Conservation (phyloP, 306 rosid species). For the Cicer cuneatum region DNA sequence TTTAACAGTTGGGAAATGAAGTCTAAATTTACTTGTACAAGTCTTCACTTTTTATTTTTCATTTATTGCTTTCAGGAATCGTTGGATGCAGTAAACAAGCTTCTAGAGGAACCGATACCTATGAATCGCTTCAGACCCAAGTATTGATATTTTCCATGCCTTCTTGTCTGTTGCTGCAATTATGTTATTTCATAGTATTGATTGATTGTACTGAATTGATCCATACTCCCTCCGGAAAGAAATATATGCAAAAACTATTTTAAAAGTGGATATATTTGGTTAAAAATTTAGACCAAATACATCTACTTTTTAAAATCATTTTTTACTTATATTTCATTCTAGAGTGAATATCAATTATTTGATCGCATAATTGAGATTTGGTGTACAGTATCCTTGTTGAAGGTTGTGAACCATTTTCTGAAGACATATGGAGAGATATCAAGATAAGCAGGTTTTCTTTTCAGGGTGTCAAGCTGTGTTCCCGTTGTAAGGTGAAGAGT, state of each 20-base stretch:
- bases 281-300: too few relatives aligned
- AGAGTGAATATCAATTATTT: background rate
- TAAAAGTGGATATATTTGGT: too few relatives aligned
- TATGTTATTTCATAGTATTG: constrained; percentile 14
- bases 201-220: constrained; percentile 28
- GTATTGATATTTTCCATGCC: constrained; percentile 49
- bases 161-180: constrained; percentile 14
- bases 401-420: constrained; percentile 81
- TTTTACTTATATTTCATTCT: too few relatives aligned
- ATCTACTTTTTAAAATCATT: too few relatives aligned
- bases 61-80: constrained; percentile 69
- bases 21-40: constrained; percentile 17
- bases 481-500: constrained; percentile 84
- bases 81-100: constrained; percentile 68
- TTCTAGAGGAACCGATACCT: constrained; percentile 67
- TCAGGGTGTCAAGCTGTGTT: constrained; percentile 79
- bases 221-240: background rate
- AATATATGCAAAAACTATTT: too few relatives aligned
- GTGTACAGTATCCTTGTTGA: constrained; percentile 69
- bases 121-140: constrained; percentile 90
- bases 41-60: constrained; percentile 26
- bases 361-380: constrained; percentile 23
- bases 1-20: constrained; percentile 38
- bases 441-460: constrained; percentile 63
- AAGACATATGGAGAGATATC: constrained; percentile 86